Percentiles rank a stretch among this genome's conserved stretches.
Evolutionary conservation across 805 yeast species (phyloP).

Genomic region (Metschnikowia koreensis): DNA sequence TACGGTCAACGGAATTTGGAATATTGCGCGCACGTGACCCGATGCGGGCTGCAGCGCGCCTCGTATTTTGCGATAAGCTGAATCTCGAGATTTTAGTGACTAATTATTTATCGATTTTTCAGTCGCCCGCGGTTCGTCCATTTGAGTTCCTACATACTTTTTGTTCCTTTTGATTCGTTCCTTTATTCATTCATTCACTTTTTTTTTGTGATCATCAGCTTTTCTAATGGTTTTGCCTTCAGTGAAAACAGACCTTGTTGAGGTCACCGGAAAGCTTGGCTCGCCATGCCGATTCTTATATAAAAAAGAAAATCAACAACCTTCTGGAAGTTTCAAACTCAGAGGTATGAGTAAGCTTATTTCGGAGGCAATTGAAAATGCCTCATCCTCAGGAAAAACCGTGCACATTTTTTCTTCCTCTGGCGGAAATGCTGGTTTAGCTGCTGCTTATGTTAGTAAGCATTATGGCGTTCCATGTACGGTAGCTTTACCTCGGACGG

Average conservation of each 20-base stretch:
- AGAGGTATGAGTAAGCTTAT: constrained; percentile 54
- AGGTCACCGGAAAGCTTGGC: constrained; percentile 27
- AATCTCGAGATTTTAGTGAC: no score
- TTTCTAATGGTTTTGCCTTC: constrained; percentile 19
- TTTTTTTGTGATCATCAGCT: neutral
- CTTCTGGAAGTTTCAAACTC: constrained; percentile 57
- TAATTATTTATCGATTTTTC: no score
- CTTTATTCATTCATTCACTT: neutral
- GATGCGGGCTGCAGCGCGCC: no score
- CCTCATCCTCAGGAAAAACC: constrained; percentile 21
- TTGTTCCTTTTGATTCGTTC: no score
- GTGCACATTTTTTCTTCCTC: constrained; percentile 49
- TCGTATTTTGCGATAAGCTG: no score
- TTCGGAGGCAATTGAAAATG: constrained; percentile 27
- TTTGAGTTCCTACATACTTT: no score
- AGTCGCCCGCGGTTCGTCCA: no score
- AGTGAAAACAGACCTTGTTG: constrained; percentile 37
- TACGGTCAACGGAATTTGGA: no score
- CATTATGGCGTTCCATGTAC: constrained; percentile 45
- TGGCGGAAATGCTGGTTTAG: constrained; percentile 59
- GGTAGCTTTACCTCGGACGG: constrained; percentile 56
- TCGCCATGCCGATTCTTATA: constrained; percentile 42
- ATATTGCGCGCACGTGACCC: no score
- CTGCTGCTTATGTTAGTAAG: constrained; percentile 48
- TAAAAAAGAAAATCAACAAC: constrained; percentile 53